Conservation (phyloP, 2,329 filamentous ascomycete species). For the Fusarium haematococcum region DNA sequence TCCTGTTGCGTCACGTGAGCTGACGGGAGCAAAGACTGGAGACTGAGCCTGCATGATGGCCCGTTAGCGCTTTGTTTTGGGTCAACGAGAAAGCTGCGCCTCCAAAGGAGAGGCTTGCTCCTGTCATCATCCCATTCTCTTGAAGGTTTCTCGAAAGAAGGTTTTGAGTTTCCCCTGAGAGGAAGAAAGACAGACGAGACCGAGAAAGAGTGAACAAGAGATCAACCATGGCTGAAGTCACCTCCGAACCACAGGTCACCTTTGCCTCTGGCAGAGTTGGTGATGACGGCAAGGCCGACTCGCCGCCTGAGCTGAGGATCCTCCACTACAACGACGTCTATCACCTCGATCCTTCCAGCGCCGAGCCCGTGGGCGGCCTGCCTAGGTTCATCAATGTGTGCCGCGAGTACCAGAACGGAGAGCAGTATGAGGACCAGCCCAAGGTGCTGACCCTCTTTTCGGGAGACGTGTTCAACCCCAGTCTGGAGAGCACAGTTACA, state of each 20-base stretch:
- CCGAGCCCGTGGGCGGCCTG: slow-evolving; percentile 85
- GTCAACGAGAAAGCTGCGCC: slow-evolving; percentile 33
- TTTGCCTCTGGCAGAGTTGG: slow-evolving; percentile 42
- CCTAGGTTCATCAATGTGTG: slow-evolving; percentile 83
- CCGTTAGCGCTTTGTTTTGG: slow-evolving; percentile 30
- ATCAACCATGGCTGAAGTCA: slow-evolving; percentile 37
- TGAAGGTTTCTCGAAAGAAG: not conserved
- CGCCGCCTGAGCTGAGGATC: slow-evolving; percentile 77
- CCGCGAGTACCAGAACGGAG: slow-evolving; percentile 77
- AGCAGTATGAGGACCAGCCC: slow-evolving; percentile 72
- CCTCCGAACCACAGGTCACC: slow-evolving; percentile 45
- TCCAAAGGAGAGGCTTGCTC: slow-evolving; percentile 15
- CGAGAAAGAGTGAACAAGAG: not conserved
- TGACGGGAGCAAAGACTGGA: slow-evolving; percentile 16
- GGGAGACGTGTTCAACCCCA: slow-evolving; percentile 93
- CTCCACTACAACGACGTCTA: slow-evolving; percentile 96
- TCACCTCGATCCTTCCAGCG: slow-evolving; percentile 80
- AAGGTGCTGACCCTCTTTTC: slow-evolving; percentile 85
- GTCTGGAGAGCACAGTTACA: slow-evolving; percentile 87
- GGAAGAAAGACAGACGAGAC: not conserved
- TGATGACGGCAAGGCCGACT: slow-evolving; percentile 26
- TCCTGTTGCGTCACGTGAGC: slow-evolving; percentile 29
- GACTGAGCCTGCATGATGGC: slow-evolving; percentile 26
- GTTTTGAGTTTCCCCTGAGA: not conserved
- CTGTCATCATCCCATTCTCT: slow-evolving; percentile 31